Conservation (phyloP, 2,329 filamentous ascomycete genomes). For the Apiospora pterosperma region DNA sequence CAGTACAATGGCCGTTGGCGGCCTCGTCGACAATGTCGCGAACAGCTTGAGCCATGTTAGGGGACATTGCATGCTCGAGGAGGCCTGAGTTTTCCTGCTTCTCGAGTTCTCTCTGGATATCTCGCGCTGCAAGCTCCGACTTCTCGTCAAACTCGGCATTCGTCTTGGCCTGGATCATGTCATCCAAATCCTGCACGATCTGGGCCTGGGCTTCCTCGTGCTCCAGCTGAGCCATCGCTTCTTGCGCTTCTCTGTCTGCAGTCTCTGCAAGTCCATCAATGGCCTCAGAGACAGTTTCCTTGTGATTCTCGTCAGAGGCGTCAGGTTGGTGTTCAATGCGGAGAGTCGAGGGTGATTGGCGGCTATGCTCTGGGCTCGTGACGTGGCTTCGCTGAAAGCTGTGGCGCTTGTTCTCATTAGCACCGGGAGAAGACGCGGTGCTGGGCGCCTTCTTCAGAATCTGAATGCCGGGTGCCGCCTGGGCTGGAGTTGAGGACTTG, state of each 20-base stretch:
- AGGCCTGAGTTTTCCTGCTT: constrained; percentile 49
- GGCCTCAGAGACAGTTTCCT: constrained; percentile 69
- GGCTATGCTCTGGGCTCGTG: constrained; percentile 39
- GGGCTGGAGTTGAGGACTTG: constrained; percentile 32
- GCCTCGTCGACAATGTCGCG: constrained; percentile 52
- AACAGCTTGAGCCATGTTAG: constrained; percentile 48
- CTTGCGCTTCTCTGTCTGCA: constrained; percentile 54
- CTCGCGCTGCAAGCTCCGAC: constrained; percentile 42
- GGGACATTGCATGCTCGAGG: constrained; percentile 50
- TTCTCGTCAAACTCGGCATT: constrained; percentile 52
- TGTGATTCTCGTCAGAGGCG: constrained; percentile 30
- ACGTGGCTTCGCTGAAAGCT: constrained; percentile 41
- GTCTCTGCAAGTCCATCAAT: constrained; percentile 60
- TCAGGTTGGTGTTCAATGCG: constrained; percentile 15
- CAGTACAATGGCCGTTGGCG: constrained; percentile 54
- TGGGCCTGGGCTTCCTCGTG: constrained; percentile 45
- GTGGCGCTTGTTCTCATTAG: constrained; percentile 36
- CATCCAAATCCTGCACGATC: constrained; percentile 46
- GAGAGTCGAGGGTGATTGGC: constrained; percentile 27
- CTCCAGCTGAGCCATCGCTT: constrained; percentile 58
- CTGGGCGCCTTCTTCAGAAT: constrained; percentile 48
- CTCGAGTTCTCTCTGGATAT: constrained; percentile 51
- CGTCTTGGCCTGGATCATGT: constrained; percentile 48
- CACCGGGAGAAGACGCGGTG: constrained; percentile 34
- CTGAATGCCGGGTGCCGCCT: constrained; percentile 36